phyloP scores from a whole-genome alignment of 345 rosid species.

The Camelina laxa region DNA sequence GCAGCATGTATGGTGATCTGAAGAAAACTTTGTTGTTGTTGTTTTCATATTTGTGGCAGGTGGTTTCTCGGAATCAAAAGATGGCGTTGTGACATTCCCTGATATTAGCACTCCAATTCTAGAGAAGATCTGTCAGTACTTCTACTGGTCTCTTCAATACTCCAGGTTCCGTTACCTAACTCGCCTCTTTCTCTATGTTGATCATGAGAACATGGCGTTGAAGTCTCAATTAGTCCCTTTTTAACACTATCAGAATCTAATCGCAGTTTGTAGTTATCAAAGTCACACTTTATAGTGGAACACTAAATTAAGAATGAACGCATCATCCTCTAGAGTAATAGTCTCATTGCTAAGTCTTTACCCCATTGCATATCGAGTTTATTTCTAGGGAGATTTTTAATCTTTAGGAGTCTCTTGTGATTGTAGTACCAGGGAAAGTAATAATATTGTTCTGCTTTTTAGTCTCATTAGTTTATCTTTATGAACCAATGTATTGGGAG shows the following conservation, averaged over 20 bases:
- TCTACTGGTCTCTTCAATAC: slow-evolving; percentile 87
- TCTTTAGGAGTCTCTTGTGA: background rate
- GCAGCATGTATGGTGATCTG: background rate
- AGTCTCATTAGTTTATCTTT: background rate
- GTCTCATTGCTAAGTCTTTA: slow-evolving; percentile 3
- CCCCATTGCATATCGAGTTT: background rate
- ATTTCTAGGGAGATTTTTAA: background rate
- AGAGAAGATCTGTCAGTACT: slow-evolving; percentile 91
- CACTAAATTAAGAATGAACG: background rate
- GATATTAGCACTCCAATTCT: slow-evolving; percentile 80
- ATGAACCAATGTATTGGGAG: background rate
- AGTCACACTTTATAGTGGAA: background rate
- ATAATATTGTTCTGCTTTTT: background rate
- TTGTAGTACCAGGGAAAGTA: background rate
- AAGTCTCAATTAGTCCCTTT: background rate
- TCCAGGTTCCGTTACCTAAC: slow-evolving; percentile 57
- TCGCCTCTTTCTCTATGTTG: background rate
- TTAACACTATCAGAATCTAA: background rate
- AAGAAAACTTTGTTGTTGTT: background rate
- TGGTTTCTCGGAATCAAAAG: slow-evolving; percentile 73
- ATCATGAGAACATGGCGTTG: background rate
- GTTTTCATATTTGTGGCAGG: slow-evolving; percentile 42
- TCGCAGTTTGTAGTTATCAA: background rate
- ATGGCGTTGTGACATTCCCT: slow-evolving; percentile 80
- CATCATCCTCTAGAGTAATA: background rate